Evolutionary conservation across 1,139 yeast species (phyloP), one percentile per base, ranked within the genome.

Genomic region (Sugiyamaella xylanicola): DNA sequence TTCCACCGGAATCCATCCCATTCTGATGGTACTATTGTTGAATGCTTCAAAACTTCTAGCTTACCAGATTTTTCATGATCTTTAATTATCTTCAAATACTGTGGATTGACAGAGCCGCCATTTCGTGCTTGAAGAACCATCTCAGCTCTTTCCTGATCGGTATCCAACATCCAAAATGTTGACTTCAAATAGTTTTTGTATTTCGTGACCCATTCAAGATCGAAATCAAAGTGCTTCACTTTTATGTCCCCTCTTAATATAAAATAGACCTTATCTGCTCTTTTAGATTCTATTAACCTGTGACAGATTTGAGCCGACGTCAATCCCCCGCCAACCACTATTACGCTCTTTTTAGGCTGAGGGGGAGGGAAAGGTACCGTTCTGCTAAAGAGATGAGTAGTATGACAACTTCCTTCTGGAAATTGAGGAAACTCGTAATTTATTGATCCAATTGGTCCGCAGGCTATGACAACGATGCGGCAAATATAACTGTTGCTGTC

Each of bases 191-290:
- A 78, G n/a, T 67, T 79, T 59, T 74, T 74, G 61, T 77, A 78
- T 59, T 78, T 78, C 17, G 82, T 76, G n/a, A 78, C 81, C 82
- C 82, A 78, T 57, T 78, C 82, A 48, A 78, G 66, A 59, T 77
- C 81, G 62, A 78, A 78, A 59, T 78, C 82, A 65, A 78, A 78
- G 60, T 78, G 82, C 62, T 78, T 78, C 48, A 78, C 73, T 59
- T 77, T 78, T 46, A 77, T 58, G 2, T 73, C 70, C 0, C 80
- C 78, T 53, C 82, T 68, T 19, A 76, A 63, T 13, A 78, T 56
- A 8, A 77, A 68, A 45, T 72, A 70, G 0, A 77, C 74, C 21
- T 71, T 69, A 3, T 62, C 60, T 11, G 77, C 67, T n/a, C 44
- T 54, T 0, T 76, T 77, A 5, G 63, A 56, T 13, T 59, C 64